phyloP scores from a whole-genome alignment of 2,329 filamentous ascomycete genomes.

The Helotiales sp. region DNA sequence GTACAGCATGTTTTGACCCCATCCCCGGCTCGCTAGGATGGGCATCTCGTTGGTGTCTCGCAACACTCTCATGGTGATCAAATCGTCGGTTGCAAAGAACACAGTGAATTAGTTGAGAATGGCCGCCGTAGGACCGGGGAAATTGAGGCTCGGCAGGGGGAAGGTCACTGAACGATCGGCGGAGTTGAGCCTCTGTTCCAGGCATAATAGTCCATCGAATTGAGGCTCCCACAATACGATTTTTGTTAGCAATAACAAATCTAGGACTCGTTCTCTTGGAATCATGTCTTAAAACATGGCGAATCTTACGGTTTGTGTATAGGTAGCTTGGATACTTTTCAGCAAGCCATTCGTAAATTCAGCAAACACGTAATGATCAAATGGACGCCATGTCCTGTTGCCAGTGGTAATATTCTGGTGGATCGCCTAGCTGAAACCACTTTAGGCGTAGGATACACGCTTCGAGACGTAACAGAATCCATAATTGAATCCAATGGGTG shows the following conservation, averaged over 20 bases:
- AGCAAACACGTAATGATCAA: not conserved
- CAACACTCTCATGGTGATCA: not conserved
- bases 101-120: constrained; percentile 1
- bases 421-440: not conserved
- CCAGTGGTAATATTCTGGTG: not conserved
- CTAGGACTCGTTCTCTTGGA: constrained; percentile 11
- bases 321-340: constrained; percentile 18
- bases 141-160: no score
- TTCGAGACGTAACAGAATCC: not conserved
- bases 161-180: constrained; percentile 1
- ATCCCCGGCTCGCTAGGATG: not conserved
- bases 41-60: constrained; percentile 3
- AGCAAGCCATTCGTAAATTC: constrained; percentile 11
- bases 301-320: constrained; percentile 20
- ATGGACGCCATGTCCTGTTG: not conserved
- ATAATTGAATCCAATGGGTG: not conserved
- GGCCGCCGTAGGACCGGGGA: no score
- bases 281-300: constrained; percentile 14
- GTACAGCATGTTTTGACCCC: constrained; percentile 2
- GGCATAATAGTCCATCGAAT: constrained; percentile 11
- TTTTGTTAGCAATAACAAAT: constrained; percentile 16
- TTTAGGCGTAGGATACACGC: not conserved
- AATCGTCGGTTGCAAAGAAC: not conserved
- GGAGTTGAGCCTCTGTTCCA: constrained; percentile 16
- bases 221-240: constrained; percentile 5